Evolutionary conservation across 2,329 filamentous ascomycete species (phyloP), one percentile per base, ranked within the genome.

Genomic region (Furcasterigmium furcatum): DNA sequence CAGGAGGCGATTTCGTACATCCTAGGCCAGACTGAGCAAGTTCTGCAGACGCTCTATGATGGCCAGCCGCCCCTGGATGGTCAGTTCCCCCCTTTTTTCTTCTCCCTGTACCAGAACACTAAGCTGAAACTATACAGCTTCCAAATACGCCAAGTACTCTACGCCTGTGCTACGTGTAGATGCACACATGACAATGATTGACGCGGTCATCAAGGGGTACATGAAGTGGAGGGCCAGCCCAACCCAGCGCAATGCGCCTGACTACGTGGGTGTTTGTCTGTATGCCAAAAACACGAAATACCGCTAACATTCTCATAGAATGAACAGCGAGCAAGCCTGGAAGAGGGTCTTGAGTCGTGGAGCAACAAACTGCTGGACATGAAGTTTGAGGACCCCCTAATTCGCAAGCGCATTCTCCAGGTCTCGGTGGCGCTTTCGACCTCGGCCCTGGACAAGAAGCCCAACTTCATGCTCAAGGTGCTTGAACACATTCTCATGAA

Each of bases 401-500:
- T 96, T 51, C 82, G 85, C 50, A 91, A 94, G 62, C 80, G 91
- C 55, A 79, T 90, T 18, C 77, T 95, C 19, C 88, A 92, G 57
- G 74, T 95, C 21, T 82, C 90, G 38, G 90, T 95, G 35, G 88
- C 88, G 32, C 88, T 95, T 60, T 92, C 90, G 1, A 91, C 88
- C 1, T 86, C 83, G 24, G 88, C 87, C 3, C 73, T 96, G 7
- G 84, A 90, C 59, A 85, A 84, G 54, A 87, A 89, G 45, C 79
- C 86, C 6, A 77, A 76, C 29, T 92, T 96, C 63, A 94, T 95
- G 65, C 76, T 96, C 18, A 91, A 88, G 60, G 88, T 96, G 19
- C 77, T 97, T 4, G 90, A 96, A 61, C 88, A 96, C 63, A 91
- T 96, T 51, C 76, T 99, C 30, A 83, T 92, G 58, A 91, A 88